Base-by-base conservation (phyloP, 2,329 filamentous ascomycete species). In the Aureobasidium sp. region DNA sequence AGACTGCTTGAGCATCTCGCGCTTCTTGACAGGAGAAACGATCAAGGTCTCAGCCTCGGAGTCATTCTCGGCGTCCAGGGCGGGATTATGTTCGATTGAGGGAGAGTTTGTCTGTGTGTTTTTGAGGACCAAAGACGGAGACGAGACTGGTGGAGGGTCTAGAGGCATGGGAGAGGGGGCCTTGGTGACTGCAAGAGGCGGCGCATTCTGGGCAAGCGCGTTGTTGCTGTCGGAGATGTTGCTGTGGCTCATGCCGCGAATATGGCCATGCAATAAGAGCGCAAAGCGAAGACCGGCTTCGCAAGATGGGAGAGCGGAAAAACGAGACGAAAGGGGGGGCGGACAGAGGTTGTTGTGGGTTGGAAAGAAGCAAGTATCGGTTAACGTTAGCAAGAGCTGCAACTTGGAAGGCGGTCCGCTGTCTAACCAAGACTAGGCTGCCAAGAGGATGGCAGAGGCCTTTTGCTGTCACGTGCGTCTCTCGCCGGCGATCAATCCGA, bases 11-110 rank as follows among this genome's bases (percentile, higher is more conserved):
- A 64, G 58, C 21, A 68, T 65, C 52, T 66, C 64, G 41, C 65
- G 60, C 52, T 66, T 65, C 60, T 74, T 69, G 56, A 71, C 67
- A 27, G 70, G 66, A 25, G 66, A 70, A 44, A 74, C 66, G 32
- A 76, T 71, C 55, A 75, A 69, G 27, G 74, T 76, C 64, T 76
- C 74, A 48, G 74, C 74, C 63, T 77, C 74, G 14, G 73, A 75
- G 58, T 74, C 71, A 58, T 69, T 69, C 50, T 68, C 65, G 29
- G 65, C 69, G 16, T 65, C 61, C 10, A 39, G 25, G 14, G 29
- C 40, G 11, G 53, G n/a, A 19, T 30, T 29, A 21, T 45, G 19
- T 16, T 6, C 35, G 25, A 11, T 14, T 6, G 19, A 19, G 21
- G 14, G 16, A n/a, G 22, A 10, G 24, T 21, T 6, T 10, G 22